Base-by-base conservation (phyloP, 495 filamentous ascomycete species). In the Aspergillus coremiiformis region DNA sequence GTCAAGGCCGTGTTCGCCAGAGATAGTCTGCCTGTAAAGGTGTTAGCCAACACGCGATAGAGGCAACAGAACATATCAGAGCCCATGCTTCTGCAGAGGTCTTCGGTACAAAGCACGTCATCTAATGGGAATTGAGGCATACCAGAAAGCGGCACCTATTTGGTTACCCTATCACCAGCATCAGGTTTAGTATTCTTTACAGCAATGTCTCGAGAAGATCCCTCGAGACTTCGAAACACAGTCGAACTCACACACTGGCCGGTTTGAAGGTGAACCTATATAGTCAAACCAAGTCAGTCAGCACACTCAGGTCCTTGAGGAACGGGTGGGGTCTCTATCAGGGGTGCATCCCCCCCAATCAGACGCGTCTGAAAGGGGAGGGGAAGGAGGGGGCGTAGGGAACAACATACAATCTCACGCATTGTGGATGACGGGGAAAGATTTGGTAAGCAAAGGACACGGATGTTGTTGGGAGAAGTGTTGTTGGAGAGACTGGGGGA, bases 81-180 rank as follows among this genome's bases (percentile, higher is more conserved):
- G 32, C n/a, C 11, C 17, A 21, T 8, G 15, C 15, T 20, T 12
- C 19, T 12, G 17, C 27, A 4, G 27, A 30, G 29, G 20, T 11
- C 23, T 20, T 29, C 33, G 6, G 15, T 30, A 12, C 44, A 15
- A 15, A n/a, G 20, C 7, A 17, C 15, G 14, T 12, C 1, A 47
- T 33, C 1, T 5, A 1, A 23, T 39, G 11, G 14, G 12, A 21
- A 19, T 39, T 53, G 58, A 39, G 50, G 79, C 81, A 55, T 73
- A 87, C 86, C 94, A 98, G 85, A 98, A 98, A 74, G 93, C 94
- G 78, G 93, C 93, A 89, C 93, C 94, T 64, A 97, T 95, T 88
- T 98, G 93, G 87, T 98, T 97, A 84, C 94, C 94, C 87, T 95
- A 68, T 68, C 47, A 53, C 52, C 57, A 49, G 49, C 44, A 45